Conservation (phyloP, 2,329 filamentous ascomycete genomes). For the Fusarium caatingaense region DNA sequence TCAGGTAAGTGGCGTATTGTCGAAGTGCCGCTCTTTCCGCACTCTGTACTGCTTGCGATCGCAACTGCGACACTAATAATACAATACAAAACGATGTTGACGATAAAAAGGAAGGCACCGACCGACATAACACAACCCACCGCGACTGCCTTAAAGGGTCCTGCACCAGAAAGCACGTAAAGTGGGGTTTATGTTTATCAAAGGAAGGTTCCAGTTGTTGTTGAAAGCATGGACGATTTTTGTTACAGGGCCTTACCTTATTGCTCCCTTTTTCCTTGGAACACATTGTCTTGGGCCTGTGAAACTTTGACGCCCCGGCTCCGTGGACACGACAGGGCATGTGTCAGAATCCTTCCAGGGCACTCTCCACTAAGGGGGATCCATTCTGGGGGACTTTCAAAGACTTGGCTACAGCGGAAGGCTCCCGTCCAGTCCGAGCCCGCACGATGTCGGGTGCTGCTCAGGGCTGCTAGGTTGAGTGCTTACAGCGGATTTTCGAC, state of each 20-base stretch:
- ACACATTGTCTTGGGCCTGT: constrained; percentile 13
- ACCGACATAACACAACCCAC: neutral
- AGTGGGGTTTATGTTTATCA: constrained; percentile 18
- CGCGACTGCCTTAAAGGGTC: constrained; percentile 17
- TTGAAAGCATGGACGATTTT: constrained; percentile 24
- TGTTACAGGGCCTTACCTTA: constrained; percentile 1
- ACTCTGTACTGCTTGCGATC: constrained; percentile 1
- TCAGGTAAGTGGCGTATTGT: neutral
- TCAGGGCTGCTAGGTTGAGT: neutral
- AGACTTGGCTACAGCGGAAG: constrained; percentile 12
- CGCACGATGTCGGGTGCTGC: neutral
- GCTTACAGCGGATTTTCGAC: constrained; percentile 18
- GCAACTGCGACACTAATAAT: constrained; percentile 10
- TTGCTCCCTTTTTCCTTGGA: constrained; percentile 19
- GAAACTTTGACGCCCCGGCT: constrained; percentile 37
- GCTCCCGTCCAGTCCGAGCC: neutral
- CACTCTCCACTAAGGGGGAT: neutral
- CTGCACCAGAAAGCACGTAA: neutral
- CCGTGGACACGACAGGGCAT: constrained; percentile 18
- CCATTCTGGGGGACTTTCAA: neutral
- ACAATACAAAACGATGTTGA: constrained; percentile 6
- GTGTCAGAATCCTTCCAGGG: constrained; percentile 28
- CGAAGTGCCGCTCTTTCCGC: constrained; percentile 27
- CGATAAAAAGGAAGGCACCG: constrained; percentile 14
- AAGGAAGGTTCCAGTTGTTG: constrained; percentile 39